Conservation (phyloP, 139 green algal genomes). For the Closterium sp. region DNA sequence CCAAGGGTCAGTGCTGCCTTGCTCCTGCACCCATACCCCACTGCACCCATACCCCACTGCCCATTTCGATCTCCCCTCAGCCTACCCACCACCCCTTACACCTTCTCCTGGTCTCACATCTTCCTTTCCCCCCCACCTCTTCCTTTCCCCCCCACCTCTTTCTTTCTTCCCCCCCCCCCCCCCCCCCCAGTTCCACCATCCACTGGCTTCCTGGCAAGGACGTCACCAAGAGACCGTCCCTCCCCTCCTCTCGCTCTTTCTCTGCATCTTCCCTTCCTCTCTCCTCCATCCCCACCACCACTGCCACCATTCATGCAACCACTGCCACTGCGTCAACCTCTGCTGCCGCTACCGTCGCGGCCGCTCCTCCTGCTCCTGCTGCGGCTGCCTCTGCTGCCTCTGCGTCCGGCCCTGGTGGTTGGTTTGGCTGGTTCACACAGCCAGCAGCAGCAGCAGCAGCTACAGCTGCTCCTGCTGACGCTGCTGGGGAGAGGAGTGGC, state of each 20-base stretch:
- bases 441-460: background rate
- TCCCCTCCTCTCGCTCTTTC: background rate
- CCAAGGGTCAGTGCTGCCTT: background rate
- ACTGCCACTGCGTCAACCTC: background rate
- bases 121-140: too few relatives aligned
- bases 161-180: too few relatives aligned
- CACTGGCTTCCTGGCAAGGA: background rate
- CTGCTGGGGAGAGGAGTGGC: background rate
- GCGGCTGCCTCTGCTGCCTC: background rate
- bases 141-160: too few relatives aligned
- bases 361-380: background rate
- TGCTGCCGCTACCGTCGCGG: background rate
- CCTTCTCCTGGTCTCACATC: too few relatives aligned
- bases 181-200: background rate
- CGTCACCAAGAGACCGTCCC: background rate
- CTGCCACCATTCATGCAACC: background rate
- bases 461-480: background rate
- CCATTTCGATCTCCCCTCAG: too few relatives aligned
- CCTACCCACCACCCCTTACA: background rate
- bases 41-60: too few relatives aligned
- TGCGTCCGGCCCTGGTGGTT: too few relatives aligned
- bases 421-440: background rate
- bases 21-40: background rate
- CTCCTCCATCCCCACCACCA: background rate
- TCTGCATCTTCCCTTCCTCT: background rate